Conservation (phyloP, 352 stramenopile species). For the Phytopythium ostracodes region DNA sequence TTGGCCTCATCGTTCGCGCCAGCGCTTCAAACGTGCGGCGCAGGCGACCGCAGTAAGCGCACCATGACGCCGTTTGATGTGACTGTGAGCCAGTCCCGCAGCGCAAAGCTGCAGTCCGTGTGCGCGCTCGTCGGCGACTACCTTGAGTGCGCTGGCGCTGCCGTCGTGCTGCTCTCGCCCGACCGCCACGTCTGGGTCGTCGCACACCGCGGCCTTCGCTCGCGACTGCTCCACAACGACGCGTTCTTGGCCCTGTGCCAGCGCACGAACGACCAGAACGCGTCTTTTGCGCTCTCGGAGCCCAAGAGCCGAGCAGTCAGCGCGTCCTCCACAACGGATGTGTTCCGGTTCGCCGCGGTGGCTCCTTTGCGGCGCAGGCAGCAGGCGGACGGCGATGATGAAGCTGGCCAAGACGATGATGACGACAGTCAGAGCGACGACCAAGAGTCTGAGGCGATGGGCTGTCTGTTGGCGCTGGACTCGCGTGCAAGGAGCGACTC, state of each 20-base stretch:
- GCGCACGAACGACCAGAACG: constrained; percentile 33
- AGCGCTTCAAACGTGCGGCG: not conserved
- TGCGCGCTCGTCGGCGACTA: constrained; percentile 67
- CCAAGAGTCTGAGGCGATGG: constrained; percentile 22
- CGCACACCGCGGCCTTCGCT: constrained; percentile 48
- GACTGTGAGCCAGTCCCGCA: constrained; percentile 68
- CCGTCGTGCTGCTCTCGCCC: constrained; percentile 54
- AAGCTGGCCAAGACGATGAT: not conserved
- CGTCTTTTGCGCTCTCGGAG: constrained; percentile 44
- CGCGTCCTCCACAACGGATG: constrained; percentile 5
- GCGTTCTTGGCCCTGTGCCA: constrained; percentile 60
- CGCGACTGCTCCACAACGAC: constrained; percentile 43
- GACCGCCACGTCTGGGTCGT: constrained; percentile 63
- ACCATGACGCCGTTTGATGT: constrained; percentile 14
- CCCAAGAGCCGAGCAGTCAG: constrained; percentile 12
- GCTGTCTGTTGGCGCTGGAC: constrained; percentile 61
- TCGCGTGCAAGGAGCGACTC: constrained; percentile 32
- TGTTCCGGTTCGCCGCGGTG: constrained; percentile 62
- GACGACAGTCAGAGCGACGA: not conserved
- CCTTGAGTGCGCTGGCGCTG: constrained; percentile 61
- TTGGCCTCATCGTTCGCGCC: constrained; percentile 1
- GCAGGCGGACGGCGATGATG: constrained; percentile 4
- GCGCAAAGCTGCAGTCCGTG: constrained; percentile 66
- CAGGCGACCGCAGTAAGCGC: not conserved
- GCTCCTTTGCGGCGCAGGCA: constrained; percentile 32